Percentiles rank a stretch among this genome's conserved stretches.
Evolutionary conservation across 2,329 filamentous ascomycete genomes (phyloP).

Genomic region (Shiraia sp.): DNA sequence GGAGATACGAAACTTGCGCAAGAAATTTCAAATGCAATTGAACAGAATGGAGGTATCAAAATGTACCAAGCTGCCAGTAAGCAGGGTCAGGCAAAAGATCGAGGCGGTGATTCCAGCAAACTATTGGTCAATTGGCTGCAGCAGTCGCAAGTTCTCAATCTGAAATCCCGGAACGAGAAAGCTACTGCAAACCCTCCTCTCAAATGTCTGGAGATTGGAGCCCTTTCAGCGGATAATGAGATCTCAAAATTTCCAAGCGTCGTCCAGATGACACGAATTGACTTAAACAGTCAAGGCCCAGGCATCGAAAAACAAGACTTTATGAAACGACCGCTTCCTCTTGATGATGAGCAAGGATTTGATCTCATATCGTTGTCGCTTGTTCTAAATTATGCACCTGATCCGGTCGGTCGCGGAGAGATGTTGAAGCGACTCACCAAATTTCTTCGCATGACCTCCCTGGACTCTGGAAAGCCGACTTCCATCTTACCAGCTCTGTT

Average conservation of each 20-base stretch:
- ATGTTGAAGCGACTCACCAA: constrained; percentile 66
- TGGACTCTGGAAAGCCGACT: constrained; percentile 1
- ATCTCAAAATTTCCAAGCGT: constrained; percentile 69
- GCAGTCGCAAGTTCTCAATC: constrained; percentile 27
- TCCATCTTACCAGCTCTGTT: constrained; percentile 69
- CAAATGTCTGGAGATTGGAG: constrained; percentile 84
- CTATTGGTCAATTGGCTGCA: constrained; percentile 63
- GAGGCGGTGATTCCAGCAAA: constrained; percentile 67
- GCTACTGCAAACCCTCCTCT: constrained; percentile 38
- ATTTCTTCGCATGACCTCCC: constrained; percentile 31
- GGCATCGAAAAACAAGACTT: constrained; percentile 90
- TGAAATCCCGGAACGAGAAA: constrained; percentile 7
- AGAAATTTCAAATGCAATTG: constrained; percentile 55
- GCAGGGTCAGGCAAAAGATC: constrained; percentile 61
- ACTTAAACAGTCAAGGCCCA: constrained; percentile 82
- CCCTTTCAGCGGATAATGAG: constrained; percentile 80
- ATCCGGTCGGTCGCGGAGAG: constrained; percentile 72
- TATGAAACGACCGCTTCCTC: constrained; percentile 81
- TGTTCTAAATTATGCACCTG: constrained; percentile 92
- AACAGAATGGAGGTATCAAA: constrained; percentile 61
- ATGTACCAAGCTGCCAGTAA: constrained; percentile 66
- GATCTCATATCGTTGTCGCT: constrained; percentile 90
- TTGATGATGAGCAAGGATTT: constrained; percentile 65
- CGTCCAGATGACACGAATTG: constrained; percentile 81
- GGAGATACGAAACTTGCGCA: constrained; percentile 46